These are phyloP conservation scores for Lasiodiplodia citricola DNA, from an alignment of 2,329 filamentous ascomycete genomes.

Conservation along the genomic window DNA sequence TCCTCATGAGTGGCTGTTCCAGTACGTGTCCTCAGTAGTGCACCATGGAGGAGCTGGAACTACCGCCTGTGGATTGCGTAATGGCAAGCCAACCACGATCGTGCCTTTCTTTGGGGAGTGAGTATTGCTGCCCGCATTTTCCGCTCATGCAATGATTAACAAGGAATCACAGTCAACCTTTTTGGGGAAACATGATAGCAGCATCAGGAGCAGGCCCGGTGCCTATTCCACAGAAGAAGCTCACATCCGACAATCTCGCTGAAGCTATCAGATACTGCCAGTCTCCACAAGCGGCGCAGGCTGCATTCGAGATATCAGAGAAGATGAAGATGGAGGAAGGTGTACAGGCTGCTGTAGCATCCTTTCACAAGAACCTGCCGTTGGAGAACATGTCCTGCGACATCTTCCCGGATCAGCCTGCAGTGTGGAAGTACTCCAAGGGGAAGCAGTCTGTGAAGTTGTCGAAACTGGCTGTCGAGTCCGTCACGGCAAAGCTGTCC, in stretches of 20 bases:
- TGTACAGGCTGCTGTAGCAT: conserved; percentile 48
- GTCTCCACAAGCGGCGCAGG: conserved; percentile 41
- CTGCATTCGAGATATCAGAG: conserved; percentile 46
- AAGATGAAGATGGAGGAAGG: conserved; percentile 52
- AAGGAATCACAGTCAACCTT: conserved; percentile 48
- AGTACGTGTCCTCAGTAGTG: conserved; percentile 59
- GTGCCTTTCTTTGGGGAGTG: conserved; percentile 63
- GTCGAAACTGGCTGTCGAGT: not conserved
- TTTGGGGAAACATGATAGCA: conserved; percentile 61
- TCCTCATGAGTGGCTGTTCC: conserved; percentile 65
- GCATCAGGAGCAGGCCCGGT: conserved; percentile 55
- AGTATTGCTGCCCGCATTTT: not conserved
- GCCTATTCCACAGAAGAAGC: conserved; percentile 53
- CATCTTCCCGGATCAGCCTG: conserved; percentile 69
- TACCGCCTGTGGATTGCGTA: conserved; percentile 59
- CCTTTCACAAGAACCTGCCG: conserved; percentile 56
- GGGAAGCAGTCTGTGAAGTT: not conserved
- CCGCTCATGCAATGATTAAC: too few relatives aligned
- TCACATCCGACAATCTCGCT: conserved; percentile 53
- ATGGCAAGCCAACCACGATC: conserved; percentile 59
- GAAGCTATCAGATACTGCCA: conserved; percentile 54
- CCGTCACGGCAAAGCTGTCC: not conserved
- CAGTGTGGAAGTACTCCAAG: conserved; percentile 64
- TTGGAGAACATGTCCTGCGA: conserved; percentile 60
- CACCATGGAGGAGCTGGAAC: conserved; percentile 67